Evolutionary conservation across 164 flowering plant species (phyloP), one percentile per base, ranked within the genome.

Genomic region (Vitis cinerea): DNA sequence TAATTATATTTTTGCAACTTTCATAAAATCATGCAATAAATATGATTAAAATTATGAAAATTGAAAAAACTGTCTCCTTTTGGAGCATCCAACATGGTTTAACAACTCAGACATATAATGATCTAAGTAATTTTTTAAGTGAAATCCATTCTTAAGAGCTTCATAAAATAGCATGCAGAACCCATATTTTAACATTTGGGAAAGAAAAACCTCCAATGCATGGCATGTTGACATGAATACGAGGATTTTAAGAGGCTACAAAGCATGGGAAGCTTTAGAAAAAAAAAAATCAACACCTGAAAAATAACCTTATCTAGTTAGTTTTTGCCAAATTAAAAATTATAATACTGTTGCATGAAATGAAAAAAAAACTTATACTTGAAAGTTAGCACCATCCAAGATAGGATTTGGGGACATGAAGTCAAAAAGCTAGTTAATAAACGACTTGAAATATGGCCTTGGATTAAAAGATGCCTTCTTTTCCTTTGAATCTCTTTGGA

Each of bases 391-490:
- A 74, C 90, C 88, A 80, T 93, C 97, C 76, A 78, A 66, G 15
- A 78, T 78, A 61, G 93, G 87, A 6, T 93, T 95, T 37, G 79
- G 67, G 37, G 95, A 85, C 71, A 79, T 75, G 51, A 96, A 83
- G 75, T 96, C 98, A 49, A 80, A 69, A 23, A 96, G 76, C 94
- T 92, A 90, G 75, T 93, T 87, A n/a, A 92, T 81, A 69, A 93
- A 96, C 77, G 93, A 67, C 81, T 98, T 83, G 65, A 89, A 96
- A 79, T 89, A 91, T 29, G 98, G 97, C 71, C 97, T 92, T 1
- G 99, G 92, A 77, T 89, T 90, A 66, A 96, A 92, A 61, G 88
- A 78, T 27, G 75, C 49, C 71, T 85, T 90, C 82, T 87, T 96
- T 64, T 92, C 98, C 65, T 93, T 97, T 8, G 92, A 90, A 78